Conservation (phyloP, 1,284 basidiomycete species). For the Psilocybe mexicana region DNA sequence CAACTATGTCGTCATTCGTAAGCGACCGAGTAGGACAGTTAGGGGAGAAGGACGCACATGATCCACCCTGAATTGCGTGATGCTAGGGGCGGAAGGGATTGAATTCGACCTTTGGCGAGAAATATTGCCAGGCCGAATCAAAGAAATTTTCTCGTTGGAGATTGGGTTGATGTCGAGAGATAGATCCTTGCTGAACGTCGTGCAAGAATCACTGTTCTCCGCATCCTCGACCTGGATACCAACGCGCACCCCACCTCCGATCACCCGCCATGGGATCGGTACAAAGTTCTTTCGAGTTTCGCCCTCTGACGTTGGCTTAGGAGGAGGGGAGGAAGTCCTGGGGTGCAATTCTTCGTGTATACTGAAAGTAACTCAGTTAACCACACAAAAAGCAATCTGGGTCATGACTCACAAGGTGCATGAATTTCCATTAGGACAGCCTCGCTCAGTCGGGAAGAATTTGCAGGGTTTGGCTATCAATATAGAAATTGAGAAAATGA, state of each 20-base stretch:
- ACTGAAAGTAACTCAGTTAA: constrained; percentile 3
- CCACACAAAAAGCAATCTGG: not conserved
- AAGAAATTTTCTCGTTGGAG: not conserved
- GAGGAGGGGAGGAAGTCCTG: constrained; percentile 27
- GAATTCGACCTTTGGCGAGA: constrained; percentile 39
- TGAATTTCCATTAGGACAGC: constrained; percentile 58
- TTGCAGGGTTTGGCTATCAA: constrained; percentile 66
- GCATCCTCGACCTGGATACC: constrained; percentile 26
- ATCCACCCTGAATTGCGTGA: constrained; percentile 34
- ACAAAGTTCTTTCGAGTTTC: constrained; percentile 45
- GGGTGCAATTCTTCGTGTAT: constrained; percentile 21
- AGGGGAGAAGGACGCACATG: constrained; percentile 27
- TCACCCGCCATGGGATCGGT: constrained; percentile 51
- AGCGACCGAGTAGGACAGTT: not conserved
- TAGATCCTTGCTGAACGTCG: not conserved
- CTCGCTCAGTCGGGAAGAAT: constrained; percentile 49
- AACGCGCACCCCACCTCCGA: constrained; percentile 51
- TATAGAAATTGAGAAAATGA: not conserved
- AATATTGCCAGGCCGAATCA: constrained; percentile 16
- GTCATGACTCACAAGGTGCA: constrained; percentile 65
- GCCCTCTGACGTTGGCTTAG: constrained; percentile 26
- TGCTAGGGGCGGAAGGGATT: constrained; percentile 40
- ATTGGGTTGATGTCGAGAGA: not conserved
- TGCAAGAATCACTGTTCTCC: constrained; percentile 3
- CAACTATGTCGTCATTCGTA: constrained; percentile 27